A percentile compares a stretch with the other conserved stretches of the same genome.
Conservation (phyloP, 352 stramenopile species). For the Globisporangium megalacanthum region DNA sequence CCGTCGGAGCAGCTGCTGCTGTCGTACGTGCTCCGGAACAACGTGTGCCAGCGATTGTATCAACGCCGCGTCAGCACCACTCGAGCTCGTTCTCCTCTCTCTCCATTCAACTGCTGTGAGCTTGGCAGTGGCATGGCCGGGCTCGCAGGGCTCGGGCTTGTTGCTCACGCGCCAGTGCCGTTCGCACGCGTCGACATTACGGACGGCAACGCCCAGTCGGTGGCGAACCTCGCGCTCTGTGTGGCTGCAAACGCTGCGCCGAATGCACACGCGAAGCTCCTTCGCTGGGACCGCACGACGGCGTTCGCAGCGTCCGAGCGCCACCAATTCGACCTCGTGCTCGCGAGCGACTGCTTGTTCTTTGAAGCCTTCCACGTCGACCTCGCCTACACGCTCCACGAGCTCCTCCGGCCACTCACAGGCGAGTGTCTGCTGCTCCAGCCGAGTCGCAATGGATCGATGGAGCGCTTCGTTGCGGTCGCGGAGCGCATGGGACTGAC, state of each 20-base stretch:
- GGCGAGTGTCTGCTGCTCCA: constrained; percentile 70
- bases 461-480: constrained; percentile 66
- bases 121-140: constrained; percentile 74
- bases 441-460: constrained; percentile 62
- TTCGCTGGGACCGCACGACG: constrained; percentile 61
- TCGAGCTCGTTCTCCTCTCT: not conserved
- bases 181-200: constrained; percentile 55
- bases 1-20: constrained; percentile 75
- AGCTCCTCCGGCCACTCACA: constrained; percentile 31
- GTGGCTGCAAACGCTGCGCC: constrained; percentile 44
- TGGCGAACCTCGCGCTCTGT: constrained; percentile 63
- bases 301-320: constrained; percentile 19
- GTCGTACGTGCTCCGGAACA: constrained; percentile 44
- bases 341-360: constrained; percentile 84
- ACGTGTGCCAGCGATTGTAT: constrained; percentile 24
- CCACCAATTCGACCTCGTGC: constrained; percentile 70
- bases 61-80: not conserved
- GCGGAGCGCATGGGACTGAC: constrained; percentile 33
- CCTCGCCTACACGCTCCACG: constrained; percentile 58
- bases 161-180: constrained; percentile 33
- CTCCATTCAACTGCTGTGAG: constrained; percentile 51
- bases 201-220: constrained; percentile 63
- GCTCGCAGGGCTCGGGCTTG: constrained; percentile 56
- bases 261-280: constrained; percentile 28
- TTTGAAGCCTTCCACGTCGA: constrained; percentile 85